Evolutionary conservation across 2,329 filamentous ascomycete genomes (phyloP).

Genomic region (Ceratocystis papillata): DNA sequence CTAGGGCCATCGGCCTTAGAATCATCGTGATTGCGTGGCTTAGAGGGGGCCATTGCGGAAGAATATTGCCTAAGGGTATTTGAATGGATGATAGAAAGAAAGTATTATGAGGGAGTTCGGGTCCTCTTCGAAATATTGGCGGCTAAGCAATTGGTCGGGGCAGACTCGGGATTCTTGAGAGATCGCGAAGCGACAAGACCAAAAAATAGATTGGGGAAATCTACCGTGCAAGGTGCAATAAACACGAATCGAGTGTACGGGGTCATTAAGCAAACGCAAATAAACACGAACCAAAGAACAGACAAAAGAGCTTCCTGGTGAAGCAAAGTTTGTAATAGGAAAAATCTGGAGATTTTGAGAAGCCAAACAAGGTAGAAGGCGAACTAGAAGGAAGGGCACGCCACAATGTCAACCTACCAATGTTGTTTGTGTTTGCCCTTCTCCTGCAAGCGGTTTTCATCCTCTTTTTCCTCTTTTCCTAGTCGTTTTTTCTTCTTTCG

Average conservation of each 20-base stretch:
- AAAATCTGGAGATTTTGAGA: background rate
- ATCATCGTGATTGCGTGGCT: slow-evolving; percentile 40
- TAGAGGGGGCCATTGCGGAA: slow-evolving; percentile 37
- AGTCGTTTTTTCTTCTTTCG: slow-evolving; percentile 8
- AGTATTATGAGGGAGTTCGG: background rate
- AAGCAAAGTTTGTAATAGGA: background rate
- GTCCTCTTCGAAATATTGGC: background rate
- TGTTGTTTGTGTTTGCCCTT: slow-evolving; percentile 28
- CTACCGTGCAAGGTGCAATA: slow-evolving; percentile 24
- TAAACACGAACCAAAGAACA: background rate
- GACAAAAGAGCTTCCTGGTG: background rate
- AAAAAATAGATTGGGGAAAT: slow-evolving; percentile 9
- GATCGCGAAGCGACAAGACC: slow-evolving; percentile 12
- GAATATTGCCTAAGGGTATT: background rate
- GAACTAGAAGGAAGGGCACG: background rate
- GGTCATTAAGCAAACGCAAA: background rate
- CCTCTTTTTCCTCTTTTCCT: slow-evolving; percentile 17
- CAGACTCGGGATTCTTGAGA: slow-evolving; percentile 19
- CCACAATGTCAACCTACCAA: slow-evolving; percentile 28
- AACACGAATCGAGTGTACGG: slow-evolving; percentile 22
- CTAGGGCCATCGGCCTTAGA: slow-evolving; percentile 34
- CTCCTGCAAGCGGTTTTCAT: slow-evolving; percentile 19
- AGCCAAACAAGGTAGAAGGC: background rate
- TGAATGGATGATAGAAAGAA: slow-evolving; percentile 2
- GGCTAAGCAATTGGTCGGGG: slow-evolving; percentile 5